phyloP scores from a whole-genome alignment of 495 filamentous ascomycete genomes.

The Copromyces sp. region DNA sequence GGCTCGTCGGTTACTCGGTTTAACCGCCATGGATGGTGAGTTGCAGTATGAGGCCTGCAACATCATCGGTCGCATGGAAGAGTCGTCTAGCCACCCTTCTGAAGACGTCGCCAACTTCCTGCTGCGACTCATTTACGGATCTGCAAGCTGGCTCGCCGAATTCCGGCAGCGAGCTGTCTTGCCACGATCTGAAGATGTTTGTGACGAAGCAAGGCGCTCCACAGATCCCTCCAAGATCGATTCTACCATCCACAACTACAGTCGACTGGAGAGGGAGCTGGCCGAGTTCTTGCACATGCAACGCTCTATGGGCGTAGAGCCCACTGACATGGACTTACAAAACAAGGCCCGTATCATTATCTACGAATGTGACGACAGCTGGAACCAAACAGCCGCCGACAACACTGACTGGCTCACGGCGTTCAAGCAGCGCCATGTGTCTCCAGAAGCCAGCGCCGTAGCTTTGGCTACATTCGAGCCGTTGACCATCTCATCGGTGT shows the following conservation, averaged over 20 bases:
- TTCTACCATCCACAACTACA: slow-evolving; percentile 42
- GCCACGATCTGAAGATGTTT: slow-evolving; percentile 39
- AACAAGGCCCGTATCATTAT: slow-evolving; percentile 52
- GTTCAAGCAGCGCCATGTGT: slow-evolving; percentile 32
- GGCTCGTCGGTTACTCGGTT: slow-evolving; percentile 36
- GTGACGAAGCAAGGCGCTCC: slow-evolving; percentile 32
- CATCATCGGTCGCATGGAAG: slow-evolving; percentile 40
- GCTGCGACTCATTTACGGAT: slow-evolving; percentile 32
- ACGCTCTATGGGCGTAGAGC: slow-evolving; percentile 38
- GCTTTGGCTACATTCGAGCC: slow-evolving; percentile 1
- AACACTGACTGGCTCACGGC: slow-evolving; percentile 48
- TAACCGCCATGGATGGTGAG: slow-evolving; percentile 44
- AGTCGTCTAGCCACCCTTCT: slow-evolving; percentile 31
- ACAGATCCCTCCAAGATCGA: slow-evolving; percentile 42
- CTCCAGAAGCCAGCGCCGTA: slow-evolving; percentile 1
- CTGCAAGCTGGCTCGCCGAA: slow-evolving; percentile 34
- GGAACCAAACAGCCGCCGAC: slow-evolving; percentile 65
- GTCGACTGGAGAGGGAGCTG: slow-evolving; percentile 50
- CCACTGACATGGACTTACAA: slow-evolving; percentile 53
- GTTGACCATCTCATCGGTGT: slow-evolving; percentile 8
- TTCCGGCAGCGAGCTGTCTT: slow-evolving; percentile 40
- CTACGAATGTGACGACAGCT: slow-evolving; percentile 55
- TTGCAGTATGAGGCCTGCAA: slow-evolving; percentile 41
- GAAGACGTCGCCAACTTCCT: slow-evolving; percentile 39
- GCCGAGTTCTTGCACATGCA: slow-evolving; percentile 43